Evolutionary conservation across 805 yeast species (phyloP).

Genomic region (Nakazawaea holstii): DNA sequence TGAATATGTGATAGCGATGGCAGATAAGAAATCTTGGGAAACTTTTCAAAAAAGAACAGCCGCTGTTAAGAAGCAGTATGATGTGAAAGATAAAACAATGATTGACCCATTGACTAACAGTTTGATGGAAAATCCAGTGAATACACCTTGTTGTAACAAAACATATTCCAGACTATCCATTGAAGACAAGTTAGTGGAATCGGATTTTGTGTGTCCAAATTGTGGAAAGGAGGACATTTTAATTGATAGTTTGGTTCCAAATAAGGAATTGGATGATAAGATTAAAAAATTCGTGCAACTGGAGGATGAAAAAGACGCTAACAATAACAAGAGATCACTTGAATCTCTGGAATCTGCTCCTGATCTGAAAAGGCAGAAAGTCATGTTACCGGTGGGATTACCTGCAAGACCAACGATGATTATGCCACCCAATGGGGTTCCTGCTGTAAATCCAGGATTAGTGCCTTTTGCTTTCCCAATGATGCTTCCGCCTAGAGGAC

Average conservation of each 20-base stretch:
- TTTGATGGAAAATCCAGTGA: conserved; percentile 65
- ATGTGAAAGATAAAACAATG: conserved; percentile 54
- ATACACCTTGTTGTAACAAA: conserved; percentile 64
- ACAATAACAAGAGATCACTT: conserved; percentile 5
- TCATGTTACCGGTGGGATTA: conserved; percentile 1
- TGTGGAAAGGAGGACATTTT: conserved; percentile 72
- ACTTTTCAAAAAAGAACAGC: conserved; percentile 65
- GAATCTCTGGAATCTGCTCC: not conserved
- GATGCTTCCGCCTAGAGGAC: conserved; percentile 3
- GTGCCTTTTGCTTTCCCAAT: conserved; percentile 10
- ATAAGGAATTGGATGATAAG: conserved; percentile 51
- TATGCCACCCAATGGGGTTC: not conserved
- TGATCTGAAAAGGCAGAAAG: conserved; percentile 4
- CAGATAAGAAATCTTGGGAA: conserved; percentile 89
- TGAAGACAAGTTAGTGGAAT: conserved; percentile 64
- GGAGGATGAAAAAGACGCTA: conserved; percentile 17
- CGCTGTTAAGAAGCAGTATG: conserved; percentile 33
- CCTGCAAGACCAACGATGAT: conserved; percentile 7
- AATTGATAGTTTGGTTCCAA: conserved; percentile 64
- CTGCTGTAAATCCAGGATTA: not conserved
- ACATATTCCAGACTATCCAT: conserved; percentile 55
- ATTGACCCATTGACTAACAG: conserved; percentile 68
- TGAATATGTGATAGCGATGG: conserved; percentile 91
- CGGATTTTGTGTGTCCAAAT: conserved; percentile 87
- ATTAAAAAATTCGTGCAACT: conserved; percentile 46